Base-by-base conservation (phyloP, 2,329 filamentous ascomycete genomes). In the Fusarium buharicum region DNA sequence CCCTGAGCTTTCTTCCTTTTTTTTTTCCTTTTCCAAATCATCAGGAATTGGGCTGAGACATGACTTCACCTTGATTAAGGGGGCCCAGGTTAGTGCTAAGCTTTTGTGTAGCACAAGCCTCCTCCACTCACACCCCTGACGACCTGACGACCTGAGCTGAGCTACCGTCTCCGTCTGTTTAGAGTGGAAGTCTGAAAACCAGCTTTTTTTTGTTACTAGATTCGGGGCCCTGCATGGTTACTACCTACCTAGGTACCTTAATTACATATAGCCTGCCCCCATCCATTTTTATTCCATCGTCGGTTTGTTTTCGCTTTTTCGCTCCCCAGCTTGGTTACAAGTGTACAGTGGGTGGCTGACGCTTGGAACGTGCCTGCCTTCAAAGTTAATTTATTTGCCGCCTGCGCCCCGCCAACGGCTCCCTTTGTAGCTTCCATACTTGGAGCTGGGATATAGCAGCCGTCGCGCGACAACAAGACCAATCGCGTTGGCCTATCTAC, bases 41-140 rank as follows among this genome's bases (percentile, higher is more conserved):
- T 18, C 17, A 47, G 45, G 51, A 38, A 47, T 44, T 45, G 49
- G 62, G 57, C 64, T 72, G 70, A 74, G 72, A 73, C 73, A 73
- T 68, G 67, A 68, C 63, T 69, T 68, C 49, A 55, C 49, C 41
- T 59, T 59, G 56, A 69, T 67, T 56, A 68, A 59, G 55, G 59
- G 49, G 48, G 48, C 24, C 43, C 24, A 45, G 55, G 7, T 48
- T 64, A 62, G 66, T 58, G 55, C 44, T 55, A 59, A 62, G 56
- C 53, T 62, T 47, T 50, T 18, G 27, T 36, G 52, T 56, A 30
- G 56, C 47, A 40, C 54, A 53, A 43, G 59, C 41, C 47, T 43
- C 37, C 41, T 62, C 51, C 46, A 62, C 45, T 22, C 57, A 61
- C 61, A 49, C 66, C 60, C 55, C 48, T 61, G 59, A 43, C 62